These are phyloP conservation scores for Lanmaoa pseudosensibilis DNA, from an alignment of 768 basidiomycete species.

Conservation along the genomic window DNA sequence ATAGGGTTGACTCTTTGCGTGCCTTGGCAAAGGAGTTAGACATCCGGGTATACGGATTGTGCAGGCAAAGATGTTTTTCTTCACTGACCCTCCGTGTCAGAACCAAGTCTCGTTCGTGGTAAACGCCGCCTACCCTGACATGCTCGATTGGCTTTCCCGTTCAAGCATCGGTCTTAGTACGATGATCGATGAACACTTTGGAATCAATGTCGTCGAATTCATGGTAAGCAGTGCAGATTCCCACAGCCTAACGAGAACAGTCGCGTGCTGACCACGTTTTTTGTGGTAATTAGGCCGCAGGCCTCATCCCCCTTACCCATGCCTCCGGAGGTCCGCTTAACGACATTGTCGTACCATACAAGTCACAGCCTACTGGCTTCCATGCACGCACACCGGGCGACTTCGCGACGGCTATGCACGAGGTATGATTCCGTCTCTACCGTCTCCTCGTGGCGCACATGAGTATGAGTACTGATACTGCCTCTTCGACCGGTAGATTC, in stretches of 20 bases:
- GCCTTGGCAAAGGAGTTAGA: conserved; percentile 58
- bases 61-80: not conserved
- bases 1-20: conserved; percentile 62
- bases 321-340: conserved; percentile 89
- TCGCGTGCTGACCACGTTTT: conserved; percentile 14
- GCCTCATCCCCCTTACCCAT: conserved; percentile 88
- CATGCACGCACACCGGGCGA: conserved; percentile 67
- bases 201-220: conserved; percentile 96
- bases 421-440: conserved; percentile 32
- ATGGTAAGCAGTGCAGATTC: conserved; percentile 60
- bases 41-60: conserved; percentile 53
- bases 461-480: conserved; percentile 10
- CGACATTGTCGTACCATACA: conserved; percentile 86
- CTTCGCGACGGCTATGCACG: conserved; percentile 68
- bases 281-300: conserved; percentile 70
- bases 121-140: conserved; percentile 74
- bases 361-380: conserved; percentile 76
- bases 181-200: conserved; percentile 98
- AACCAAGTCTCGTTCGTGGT: conserved; percentile 72
- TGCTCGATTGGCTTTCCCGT: conserved; percentile 68
- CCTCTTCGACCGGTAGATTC: conserved; percentile 18
- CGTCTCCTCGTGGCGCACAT: not conserved
- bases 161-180: conserved; percentile 89
- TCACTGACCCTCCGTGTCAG: conserved; percentile 38
- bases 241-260: not conserved